Conservation (phyloP, 1,139 yeast genomes). For the Sugiyamaella neomexicana region DNA sequence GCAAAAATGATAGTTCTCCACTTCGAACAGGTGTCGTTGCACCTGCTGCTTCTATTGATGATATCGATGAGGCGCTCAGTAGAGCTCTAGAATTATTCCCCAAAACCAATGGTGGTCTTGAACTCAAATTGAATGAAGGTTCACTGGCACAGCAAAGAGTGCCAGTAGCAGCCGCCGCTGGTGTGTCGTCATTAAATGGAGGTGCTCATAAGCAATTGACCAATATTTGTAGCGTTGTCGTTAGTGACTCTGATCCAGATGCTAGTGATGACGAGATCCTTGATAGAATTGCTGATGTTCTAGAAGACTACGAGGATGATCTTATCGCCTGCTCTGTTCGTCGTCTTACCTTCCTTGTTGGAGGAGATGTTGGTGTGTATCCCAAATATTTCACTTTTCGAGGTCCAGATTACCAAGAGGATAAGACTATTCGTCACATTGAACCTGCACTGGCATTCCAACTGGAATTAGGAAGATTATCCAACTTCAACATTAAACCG, state of each 20-base stretch:
- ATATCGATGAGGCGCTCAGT: constrained; percentile 75
- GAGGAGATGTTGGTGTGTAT: constrained; percentile 78
- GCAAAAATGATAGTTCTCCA: constrained; percentile 58
- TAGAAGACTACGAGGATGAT: constrained; percentile 69
- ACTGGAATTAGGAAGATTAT: constrained; percentile 88
- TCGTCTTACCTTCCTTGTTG: constrained; percentile 88
- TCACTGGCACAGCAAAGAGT: constrained; percentile 37
- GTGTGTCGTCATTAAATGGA: background rate
- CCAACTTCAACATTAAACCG: constrained; percentile 92
- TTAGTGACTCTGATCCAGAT: constrained; percentile 73
- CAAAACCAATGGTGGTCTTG: constrained; percentile 39
- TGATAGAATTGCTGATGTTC: constrained; percentile 59
- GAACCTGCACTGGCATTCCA: constrained; percentile 99
- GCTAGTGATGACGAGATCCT: constrained; percentile 69
- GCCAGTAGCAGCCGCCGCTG: constrained; percentile 42
- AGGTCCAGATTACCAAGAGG: constrained; percentile 73
- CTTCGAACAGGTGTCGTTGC: constrained; percentile 84
- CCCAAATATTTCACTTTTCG: constrained; percentile 96
- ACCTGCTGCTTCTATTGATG: constrained; percentile 82
- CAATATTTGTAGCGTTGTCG: constrained; percentile 79
- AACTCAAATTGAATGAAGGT: constrained; percentile 35
- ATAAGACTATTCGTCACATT: constrained; percentile 91
- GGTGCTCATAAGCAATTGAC: constrained; percentile 46
- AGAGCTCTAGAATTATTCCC: constrained; percentile 77
- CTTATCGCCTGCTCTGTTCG: constrained; percentile 72